A percentile compares a stretch with the other conserved stretches of the same genome.
These are phyloP conservation scores for Blumeria hordei DNA, from an alignment of 2,329 filamentous ascomycete species.

Conservation along the genomic window DNA sequence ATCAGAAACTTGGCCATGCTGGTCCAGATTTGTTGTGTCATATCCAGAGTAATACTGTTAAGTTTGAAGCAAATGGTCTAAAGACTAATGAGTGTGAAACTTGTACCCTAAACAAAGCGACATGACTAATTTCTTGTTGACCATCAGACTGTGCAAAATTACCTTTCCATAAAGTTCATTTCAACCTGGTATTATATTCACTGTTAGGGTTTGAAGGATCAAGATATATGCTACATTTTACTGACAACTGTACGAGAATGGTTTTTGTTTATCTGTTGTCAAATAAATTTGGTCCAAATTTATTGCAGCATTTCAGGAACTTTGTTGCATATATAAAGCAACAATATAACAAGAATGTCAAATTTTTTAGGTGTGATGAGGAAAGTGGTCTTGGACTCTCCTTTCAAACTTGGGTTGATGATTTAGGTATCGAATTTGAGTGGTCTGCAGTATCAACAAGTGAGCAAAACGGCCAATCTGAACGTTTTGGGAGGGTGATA, in stretches of 20 bases:
- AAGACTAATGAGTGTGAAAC: background rate
- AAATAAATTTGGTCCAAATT: background rate
- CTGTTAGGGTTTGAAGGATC: background rate
- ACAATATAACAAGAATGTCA: background rate
- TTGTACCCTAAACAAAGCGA: slow-evolving; percentile 1
- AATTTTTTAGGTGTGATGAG: background rate
- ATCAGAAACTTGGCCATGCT: background rate
- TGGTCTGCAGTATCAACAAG: too few relatives aligned
- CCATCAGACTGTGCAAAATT: background rate
- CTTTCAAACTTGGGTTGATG: too few relatives aligned
- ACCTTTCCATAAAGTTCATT: background rate
- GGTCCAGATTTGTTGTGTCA: background rate
- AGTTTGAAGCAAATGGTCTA: background rate
- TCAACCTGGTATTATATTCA: background rate
- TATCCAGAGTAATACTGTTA: background rate
- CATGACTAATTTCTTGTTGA: background rate
- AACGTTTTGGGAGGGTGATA: background rate
- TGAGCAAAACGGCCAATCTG: background rate
- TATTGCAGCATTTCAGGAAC: background rate
- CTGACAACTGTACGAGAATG: background rate
- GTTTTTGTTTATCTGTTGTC: background rate
- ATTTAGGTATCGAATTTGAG: too few relatives aligned
- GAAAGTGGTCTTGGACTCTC: too few relatives aligned
- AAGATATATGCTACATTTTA: background rate
- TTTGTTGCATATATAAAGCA: background rate